Base-by-base conservation (phyloP, 345 rosid species). In the Brassica rapa region DNA sequence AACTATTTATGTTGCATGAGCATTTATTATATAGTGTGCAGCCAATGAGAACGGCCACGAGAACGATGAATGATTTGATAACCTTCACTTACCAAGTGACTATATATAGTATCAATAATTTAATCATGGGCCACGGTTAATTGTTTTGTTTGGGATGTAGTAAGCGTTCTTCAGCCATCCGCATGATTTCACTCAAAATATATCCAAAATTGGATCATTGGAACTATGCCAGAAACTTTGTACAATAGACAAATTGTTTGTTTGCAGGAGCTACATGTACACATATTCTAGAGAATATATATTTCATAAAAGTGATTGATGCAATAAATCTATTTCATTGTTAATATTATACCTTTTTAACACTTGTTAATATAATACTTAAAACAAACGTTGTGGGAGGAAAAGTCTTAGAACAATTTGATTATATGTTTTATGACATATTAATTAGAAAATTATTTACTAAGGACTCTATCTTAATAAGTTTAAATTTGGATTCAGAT, bases 91-190 rank as follows among this genome's bases (percentile, higher is more conserved):
- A 72, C 46, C 63, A 10, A 73, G 14, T 46, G 53, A 12, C 55
- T 35, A 24, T 41, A 46, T 5, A 23, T 66, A 66, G 35, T 9
- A 56, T 66, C 30, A 55, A 37, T 55, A 35, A 57, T 24, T 55
- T 55, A 41, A 56, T 56, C 16, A 74, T 56, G 78, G 59, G 2
- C 19, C 78, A 53, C 56, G 14, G 71, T 66, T 56, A 41, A 10
- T 37, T 55, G 39, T 29, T 62, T 72, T 62, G 61, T 62, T 72
- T 61, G 56, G 41, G 39, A 75, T 56, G 29, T 35, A 74, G 35
- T 2, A 49, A 64, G 23, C 6, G 27, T 33, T 64, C 64, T 74
- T 65, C 64, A 66, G 6, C 37, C 60, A 57, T 57, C 41, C 21
- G 5, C 59, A 66, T 75, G 43, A 56, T 24, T 56, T 6, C 43